These are phyloP conservation scores for Noccaea bulbosa DNA, from an alignment of 345 rosid species.

Conservation along the genomic window DNA sequence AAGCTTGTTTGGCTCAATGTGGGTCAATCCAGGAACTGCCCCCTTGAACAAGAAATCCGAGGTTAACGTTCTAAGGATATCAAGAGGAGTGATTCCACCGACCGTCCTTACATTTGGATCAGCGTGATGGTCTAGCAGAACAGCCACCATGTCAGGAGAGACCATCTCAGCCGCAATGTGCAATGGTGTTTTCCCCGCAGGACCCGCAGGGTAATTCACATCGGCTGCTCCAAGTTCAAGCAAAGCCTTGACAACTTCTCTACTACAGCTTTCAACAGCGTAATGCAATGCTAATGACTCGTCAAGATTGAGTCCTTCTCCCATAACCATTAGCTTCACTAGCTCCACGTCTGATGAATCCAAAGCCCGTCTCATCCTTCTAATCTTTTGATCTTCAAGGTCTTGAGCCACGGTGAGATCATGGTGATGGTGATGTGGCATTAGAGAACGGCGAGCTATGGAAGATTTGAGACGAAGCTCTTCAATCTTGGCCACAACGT, in stretches of 20 bases:
- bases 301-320: constrained; percentile 97
- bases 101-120: constrained; percentile 93
- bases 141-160: constrained; percentile 98
- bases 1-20: constrained; percentile 93
- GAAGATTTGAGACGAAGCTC: constrained; percentile 90
- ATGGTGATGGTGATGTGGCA: constrained; percentile 64
- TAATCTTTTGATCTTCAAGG: constrained; percentile 91
- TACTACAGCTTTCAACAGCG: constrained; percentile 94
- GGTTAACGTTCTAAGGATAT: constrained; percentile 88
- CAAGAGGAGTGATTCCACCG: constrained; percentile 92
- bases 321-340: constrained; percentile 99
- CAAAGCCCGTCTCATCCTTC: constrained; percentile 90
- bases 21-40: constrained; percentile 91
- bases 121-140: constrained; percentile 92
- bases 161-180: constrained; percentile 99
- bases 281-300: constrained; percentile 94
- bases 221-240: constrained; percentile 98
- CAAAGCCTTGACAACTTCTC: constrained; percentile 97
- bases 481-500: constrained; percentile 89
- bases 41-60: constrained; percentile 99
- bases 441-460: constrained; percentile 63
- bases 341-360: constrained; percentile 96
- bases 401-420: constrained; percentile 66
- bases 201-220: constrained; percentile 94
- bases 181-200: constrained; percentile 86